Evolutionary conservation across 345 rosid species (phyloP).

Genomic region (Crucihimalaya himalaica): DNA sequence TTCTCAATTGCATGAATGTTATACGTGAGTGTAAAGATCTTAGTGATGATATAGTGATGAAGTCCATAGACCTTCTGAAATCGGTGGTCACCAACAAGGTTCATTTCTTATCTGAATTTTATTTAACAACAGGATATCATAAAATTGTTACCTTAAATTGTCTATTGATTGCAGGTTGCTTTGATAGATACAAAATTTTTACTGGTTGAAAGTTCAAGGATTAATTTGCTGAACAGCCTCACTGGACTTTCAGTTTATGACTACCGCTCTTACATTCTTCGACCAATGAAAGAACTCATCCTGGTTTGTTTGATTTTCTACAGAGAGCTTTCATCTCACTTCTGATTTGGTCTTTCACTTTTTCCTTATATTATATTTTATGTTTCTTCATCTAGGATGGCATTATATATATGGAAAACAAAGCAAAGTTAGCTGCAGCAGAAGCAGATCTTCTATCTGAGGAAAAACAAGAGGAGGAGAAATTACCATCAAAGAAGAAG

Average conservation of each 20-base stretch:
- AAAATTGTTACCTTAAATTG: not conserved
- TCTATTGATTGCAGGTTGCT: slow-evolving; percentile 16
- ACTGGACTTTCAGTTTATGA: slow-evolving; percentile 9
- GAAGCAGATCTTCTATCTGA: not conserved
- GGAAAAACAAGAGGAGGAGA: not conserved
- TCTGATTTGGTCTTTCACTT: not conserved
- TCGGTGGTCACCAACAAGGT: slow-evolving; percentile 3
- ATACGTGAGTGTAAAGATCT: not conserved
- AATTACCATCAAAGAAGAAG: slow-evolving; percentile 5
- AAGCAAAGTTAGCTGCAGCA: slow-evolving; percentile 11
- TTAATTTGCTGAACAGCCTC: slow-evolving; percentile 5
- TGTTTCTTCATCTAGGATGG: not conserved
- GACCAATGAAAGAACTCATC: not conserved
- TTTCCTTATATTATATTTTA: not conserved
- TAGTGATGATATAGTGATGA: slow-evolving; percentile 6
- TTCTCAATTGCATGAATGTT: not conserved
- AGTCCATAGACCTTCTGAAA: not conserved
- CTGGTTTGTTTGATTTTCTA: not conserved
- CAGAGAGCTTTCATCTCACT: not conserved
- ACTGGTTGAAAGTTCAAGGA: slow-evolving; percentile 10
- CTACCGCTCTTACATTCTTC: slow-evolving; percentile 13
- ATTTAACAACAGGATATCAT: not conserved
- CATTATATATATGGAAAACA: not conserved
- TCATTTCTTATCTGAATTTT: not conserved
- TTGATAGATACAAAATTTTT: slow-evolving; percentile 15